Conservation (phyloP, 2,329 filamentous ascomycete species). For the Aurifilum marmelostoma region DNA sequence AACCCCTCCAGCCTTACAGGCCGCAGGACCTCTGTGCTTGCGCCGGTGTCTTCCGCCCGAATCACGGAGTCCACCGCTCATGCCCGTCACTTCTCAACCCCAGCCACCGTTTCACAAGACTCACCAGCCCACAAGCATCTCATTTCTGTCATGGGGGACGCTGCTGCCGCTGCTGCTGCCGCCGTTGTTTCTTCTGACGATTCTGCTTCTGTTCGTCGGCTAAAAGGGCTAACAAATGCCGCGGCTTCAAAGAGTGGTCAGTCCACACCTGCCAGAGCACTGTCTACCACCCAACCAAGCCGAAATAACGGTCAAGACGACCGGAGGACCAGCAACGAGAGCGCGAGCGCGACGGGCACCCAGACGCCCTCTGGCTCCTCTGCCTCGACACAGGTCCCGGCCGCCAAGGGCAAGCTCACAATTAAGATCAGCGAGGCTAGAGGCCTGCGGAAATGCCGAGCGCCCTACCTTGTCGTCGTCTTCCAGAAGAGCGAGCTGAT, state of each 20-base stretch:
- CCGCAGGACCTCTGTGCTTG: constrained; percentile 51
- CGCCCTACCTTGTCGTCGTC: constrained; percentile 94
- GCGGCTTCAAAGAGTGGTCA: constrained; percentile 85
- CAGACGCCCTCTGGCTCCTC: constrained; percentile 53
- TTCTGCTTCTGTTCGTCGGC: constrained; percentile 68
- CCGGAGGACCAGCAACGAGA: constrained; percentile 44
- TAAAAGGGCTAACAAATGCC: constrained; percentile 89
- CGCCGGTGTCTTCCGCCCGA: constrained; percentile 63
- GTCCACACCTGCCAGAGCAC: constrained; percentile 84
- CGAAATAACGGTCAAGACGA: constrained; percentile 49
- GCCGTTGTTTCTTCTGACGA: constrained; percentile 43
- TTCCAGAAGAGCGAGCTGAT: constrained; percentile 98
- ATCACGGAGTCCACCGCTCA: constrained; percentile 66
- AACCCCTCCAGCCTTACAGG: constrained; percentile 43
- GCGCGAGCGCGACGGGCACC: constrained; percentile 53
- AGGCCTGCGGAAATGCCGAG: constrained; percentile 77
- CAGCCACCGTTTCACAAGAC: constrained; percentile 58
- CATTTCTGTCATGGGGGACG: constrained; percentile 42
- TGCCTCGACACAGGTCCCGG: constrained; percentile 64
- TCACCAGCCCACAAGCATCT: constrained; percentile 51
- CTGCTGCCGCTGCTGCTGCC: constrained; percentile 37
- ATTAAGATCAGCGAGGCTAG: constrained; percentile 88
- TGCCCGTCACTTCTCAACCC: constrained; percentile 71
- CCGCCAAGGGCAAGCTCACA: constrained; percentile 83
- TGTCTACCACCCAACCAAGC: constrained; percentile 66